Evolutionary conservation across 345 rosid species (phyloP), one percentile per base, ranked within the genome.

Genomic region (Atalantia buxifolia): DNA sequence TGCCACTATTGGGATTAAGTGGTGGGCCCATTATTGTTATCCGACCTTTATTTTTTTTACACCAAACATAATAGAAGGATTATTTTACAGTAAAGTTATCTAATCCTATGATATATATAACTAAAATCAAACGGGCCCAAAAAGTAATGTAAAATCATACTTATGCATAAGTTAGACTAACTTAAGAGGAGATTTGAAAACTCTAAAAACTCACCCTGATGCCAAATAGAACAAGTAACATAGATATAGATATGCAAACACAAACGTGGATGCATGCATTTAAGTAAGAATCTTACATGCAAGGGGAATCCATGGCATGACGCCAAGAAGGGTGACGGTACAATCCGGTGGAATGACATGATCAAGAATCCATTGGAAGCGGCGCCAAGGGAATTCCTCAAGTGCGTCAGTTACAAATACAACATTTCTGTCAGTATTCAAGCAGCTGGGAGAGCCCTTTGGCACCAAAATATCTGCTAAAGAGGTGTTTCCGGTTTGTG

Each of bases 331-430:
- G 3, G 87, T 84, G 66, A 84, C 75, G 2, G 79, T 74, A 30
- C 70, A 82, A 22, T 66, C 81, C 18, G 79, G 22, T 9, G 14
- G 50, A 40, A 70, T 60, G 21, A 79, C 76, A 73, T 79, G 76
- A 6, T 82, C 77, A 64, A 84, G 79, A 1, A 78, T 78, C 87
- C 85, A 84, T 21, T 36, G 75, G 5, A 84, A 78, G 2, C 83
- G 81, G 33, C 55, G 64, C 61, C 57, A 27, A 3, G 87, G 82
- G 80, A 84, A 84, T 13, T 64, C 84, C 50, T 25, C 70, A 72
- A 79, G 56, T 30, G 87, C 85, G 74, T 84, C 87, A 83, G 80
- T 79, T 19, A 82, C 87, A 24, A 82, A 74, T 5, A 82, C 87
- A 2, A 82, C 75, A 74, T 82, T 82, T 66, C 63, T 69, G 3